These are phyloP conservation scores for Geotrichum restrictum DNA, from an alignment of 1,139 yeast species.

Conservation along the genomic window DNA sequence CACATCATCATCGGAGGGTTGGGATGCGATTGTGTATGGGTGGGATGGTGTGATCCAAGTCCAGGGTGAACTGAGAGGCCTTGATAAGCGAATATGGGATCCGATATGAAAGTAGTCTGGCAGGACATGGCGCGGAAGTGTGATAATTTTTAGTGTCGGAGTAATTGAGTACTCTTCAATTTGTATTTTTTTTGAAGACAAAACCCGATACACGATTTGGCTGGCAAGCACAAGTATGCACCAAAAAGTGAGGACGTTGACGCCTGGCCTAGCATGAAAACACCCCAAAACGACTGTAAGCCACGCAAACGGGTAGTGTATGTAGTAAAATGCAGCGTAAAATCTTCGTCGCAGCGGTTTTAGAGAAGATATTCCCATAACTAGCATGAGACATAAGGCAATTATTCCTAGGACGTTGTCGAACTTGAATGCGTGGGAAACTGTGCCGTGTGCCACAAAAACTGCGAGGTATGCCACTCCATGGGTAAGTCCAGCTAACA, in stretches of 20 bases:
- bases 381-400: slow-evolving; percentile 44
- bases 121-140: slow-evolving; percentile 37
- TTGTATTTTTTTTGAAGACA: slow-evolving; percentile 33
- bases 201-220: slow-evolving; percentile 39
- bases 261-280: slow-evolving; percentile 77
- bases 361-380: slow-evolving; percentile 55
- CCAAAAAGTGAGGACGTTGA: slow-evolving; percentile 48
- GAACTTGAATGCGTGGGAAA: slow-evolving; percentile 44
- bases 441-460: slow-evolving; percentile 44
- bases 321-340: slow-evolving; percentile 58
- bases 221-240: slow-evolving; percentile 49
- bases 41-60: slow-evolving; percentile 58
- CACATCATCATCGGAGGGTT: slow-evolving; percentile 49
- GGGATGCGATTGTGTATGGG: slow-evolving; percentile 77
- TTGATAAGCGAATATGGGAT: slow-evolving; percentile 47
- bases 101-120: slow-evolving; percentile 42
- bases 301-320: slow-evolving; percentile 72
- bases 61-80: slow-evolving; percentile 26
- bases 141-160: slow-evolving; percentile 35
- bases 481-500: slow-evolving; percentile 53
- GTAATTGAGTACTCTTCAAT: slow-evolving; percentile 33
- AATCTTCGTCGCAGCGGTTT: slow-evolving; percentile 50
- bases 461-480: slow-evolving; percentile 50
- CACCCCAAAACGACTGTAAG: slow-evolving; percentile 53
- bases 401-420: slow-evolving; percentile 63